A percentile compares a stretch with the other conserved stretches of the same genome.
Evolutionary conservation across 2,329 filamentous ascomycete species (phyloP).

Genomic region (Arachnomyces sp.): DNA sequence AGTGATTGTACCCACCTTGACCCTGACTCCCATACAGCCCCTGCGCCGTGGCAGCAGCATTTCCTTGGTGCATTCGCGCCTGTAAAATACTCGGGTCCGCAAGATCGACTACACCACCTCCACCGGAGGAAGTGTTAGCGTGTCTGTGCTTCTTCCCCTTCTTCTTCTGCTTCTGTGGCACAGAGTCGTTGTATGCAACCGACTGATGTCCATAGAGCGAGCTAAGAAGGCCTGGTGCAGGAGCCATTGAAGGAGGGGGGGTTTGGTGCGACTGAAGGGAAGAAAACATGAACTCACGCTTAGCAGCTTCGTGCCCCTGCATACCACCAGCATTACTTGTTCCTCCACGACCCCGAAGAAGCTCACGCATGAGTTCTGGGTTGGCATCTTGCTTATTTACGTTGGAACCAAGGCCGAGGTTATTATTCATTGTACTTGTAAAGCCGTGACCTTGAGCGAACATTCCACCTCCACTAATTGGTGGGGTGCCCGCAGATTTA

Average conservation of each 20-base stretch:
- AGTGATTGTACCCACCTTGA: conserved; percentile 82
- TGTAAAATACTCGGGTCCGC: conserved; percentile 99
- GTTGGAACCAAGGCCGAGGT: conserved; percentile 55
- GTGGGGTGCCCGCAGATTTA: conserved; percentile 90
- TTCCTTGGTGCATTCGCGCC: conserved; percentile 89
- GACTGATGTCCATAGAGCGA: conserved; percentile 83
- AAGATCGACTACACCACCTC: conserved; percentile 99
- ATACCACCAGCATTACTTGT: conserved; percentile 52
- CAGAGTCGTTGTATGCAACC: conserved; percentile 83
- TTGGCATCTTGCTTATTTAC: conserved; percentile 63
- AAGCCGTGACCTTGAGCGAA: conserved; percentile 87
- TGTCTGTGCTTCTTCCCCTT: conserved; percentile 99
- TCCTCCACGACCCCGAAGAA: conserved; percentile 63
- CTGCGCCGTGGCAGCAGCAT: conserved; percentile 65
- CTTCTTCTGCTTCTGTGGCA: conserved; percentile 94
- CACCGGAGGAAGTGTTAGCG: conserved; percentile 99
- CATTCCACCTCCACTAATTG: conserved; percentile 69
- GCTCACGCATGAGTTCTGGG: conserved; percentile 71
- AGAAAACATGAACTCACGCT: conserved; percentile 98
- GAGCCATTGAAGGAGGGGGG: conserved; percentile 78
- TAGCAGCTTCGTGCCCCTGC: conserved; percentile 75
- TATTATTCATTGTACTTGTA: conserved; percentile 55
- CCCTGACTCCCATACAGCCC: conserved; percentile 81
- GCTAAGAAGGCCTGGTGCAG: conserved; percentile 82
- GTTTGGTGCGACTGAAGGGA: conserved; percentile 83